Percentiles rank a stretch among this genome's conserved stretches.
Conservation (phyloP, 1,139 yeast genomes). For the Scheffersomyces quercinus region DNA sequence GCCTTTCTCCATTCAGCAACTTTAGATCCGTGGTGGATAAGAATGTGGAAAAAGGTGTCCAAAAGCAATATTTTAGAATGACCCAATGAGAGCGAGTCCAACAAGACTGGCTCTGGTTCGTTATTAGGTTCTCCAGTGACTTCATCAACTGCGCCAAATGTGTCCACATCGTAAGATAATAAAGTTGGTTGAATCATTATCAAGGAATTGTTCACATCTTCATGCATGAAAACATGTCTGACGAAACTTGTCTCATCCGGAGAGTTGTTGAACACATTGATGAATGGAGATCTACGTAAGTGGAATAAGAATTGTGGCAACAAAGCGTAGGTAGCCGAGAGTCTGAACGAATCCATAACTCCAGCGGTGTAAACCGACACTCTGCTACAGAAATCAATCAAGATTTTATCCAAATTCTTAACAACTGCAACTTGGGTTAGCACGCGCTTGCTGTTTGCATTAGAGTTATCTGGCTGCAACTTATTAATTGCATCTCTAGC, state of each 20-base stretch:
- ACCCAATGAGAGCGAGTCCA: constrained; percentile 68
- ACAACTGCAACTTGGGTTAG: constrained; percentile 38
- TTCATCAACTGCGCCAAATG: constrained; percentile 48
- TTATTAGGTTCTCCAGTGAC: constrained; percentile 26
- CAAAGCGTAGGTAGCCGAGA: constrained; percentile 75
- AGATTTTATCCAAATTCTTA: constrained; percentile 83
- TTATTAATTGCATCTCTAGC: constrained; percentile 56
- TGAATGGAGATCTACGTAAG: constrained; percentile 66
- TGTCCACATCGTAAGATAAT: constrained; percentile 62
- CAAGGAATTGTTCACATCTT: constrained; percentile 64
- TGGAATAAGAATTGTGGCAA: constrained; percentile 77
- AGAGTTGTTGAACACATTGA: constrained; percentile 72
- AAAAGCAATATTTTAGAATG: constrained; percentile 61
- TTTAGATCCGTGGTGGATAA: constrained; percentile 67
- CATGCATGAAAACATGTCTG: constrained; percentile 65
- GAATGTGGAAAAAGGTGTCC: constrained; percentile 74
- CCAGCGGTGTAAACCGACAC: constrained; percentile 88
- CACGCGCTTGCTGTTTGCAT: constrained; percentile 10
- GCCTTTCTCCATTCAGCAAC: constrained; percentile 71
- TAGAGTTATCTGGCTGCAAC: constrained; percentile 31
- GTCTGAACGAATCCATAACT: constrained; percentile 70
- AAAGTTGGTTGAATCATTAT: constrained; percentile 79
- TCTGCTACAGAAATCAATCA: constrained; percentile 81
- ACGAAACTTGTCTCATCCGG: constrained; percentile 79
- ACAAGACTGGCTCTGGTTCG: constrained; percentile 60